A percentile compares a stretch with the other conserved stretches of the same genome.
Conservation (phyloP, 495 filamentous ascomycete species). For the Venustampulla echinocandica region DNA sequence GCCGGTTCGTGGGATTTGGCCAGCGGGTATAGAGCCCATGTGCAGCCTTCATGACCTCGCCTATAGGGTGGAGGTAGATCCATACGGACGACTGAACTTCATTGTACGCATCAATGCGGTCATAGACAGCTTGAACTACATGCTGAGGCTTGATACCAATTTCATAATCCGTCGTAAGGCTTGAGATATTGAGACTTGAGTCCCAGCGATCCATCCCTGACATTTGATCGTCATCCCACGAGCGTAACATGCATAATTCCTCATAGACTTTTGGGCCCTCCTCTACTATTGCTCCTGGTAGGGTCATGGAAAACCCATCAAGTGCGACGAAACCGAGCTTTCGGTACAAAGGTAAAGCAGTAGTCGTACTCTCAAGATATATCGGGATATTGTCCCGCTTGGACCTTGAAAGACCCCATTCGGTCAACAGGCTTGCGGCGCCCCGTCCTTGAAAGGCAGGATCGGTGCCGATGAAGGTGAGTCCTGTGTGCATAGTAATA, state of each 20-base stretch:
- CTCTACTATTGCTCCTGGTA: background rate
- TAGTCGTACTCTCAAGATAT: slow-evolving; percentile 36
- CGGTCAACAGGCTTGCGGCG: slow-evolving; percentile 29
- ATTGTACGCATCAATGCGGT: slow-evolving; percentile 21
- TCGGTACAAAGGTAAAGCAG: slow-evolving; percentile 33
- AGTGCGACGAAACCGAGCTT: slow-evolving; percentile 29
- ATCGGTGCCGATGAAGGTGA: slow-evolving; percentile 34
- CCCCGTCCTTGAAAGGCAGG: slow-evolving; percentile 35
- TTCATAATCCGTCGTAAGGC: slow-evolving; percentile 18
- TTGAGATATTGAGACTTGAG: slow-evolving; percentile 18
- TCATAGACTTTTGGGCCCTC: slow-evolving; percentile 6
- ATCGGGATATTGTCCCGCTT: slow-evolving; percentile 28
- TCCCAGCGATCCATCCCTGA: slow-evolving; percentile 16
- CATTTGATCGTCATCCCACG: slow-evolving; percentile 2
- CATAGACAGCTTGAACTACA: slow-evolving; percentile 17
- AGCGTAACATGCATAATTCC: slow-evolving; percentile 14
- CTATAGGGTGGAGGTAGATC: slow-evolving; percentile 18
- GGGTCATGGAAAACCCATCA: slow-evolving; percentile 9
- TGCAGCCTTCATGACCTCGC: slow-evolving; percentile 11
- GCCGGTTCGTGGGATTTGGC: slow-evolving; percentile 12
- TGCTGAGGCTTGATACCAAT: slow-evolving; percentile 16
- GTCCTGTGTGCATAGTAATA: slow-evolving; percentile 23
- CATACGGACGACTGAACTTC: slow-evolving; percentile 17
- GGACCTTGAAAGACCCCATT: slow-evolving; percentile 29
- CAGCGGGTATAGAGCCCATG: slow-evolving; percentile 9